These are phyloP conservation scores for Caloboletus firmus DNA, from an alignment of 1,284 basidiomycete genomes.

Conservation along the genomic window DNA sequence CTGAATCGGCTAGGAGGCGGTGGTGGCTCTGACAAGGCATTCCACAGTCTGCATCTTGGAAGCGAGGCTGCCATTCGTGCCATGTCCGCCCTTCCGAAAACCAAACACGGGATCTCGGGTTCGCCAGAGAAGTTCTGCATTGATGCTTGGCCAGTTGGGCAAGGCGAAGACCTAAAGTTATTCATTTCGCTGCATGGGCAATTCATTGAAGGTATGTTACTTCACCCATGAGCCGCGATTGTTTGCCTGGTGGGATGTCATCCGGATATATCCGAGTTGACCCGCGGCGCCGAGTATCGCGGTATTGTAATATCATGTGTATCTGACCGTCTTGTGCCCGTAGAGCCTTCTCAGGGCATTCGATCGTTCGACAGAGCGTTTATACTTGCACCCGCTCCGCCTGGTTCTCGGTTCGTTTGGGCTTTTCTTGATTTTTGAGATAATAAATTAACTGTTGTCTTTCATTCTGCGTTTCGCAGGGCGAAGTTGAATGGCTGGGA, in stretches of 20 bases:
- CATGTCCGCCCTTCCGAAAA: slow-evolving; percentile 68
- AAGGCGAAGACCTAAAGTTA: slow-evolving; percentile 62
- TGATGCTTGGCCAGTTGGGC: slow-evolving; percentile 80
- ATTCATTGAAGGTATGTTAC: slow-evolving; percentile 77
- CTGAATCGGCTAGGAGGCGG: slow-evolving; percentile 60
- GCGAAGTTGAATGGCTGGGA: slow-evolving; percentile 87
- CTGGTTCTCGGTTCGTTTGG: slow-evolving; percentile 74
- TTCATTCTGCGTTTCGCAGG: slow-evolving; percentile 39
- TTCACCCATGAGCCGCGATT: slow-evolving; percentile 10
- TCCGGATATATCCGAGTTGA: slow-evolving; percentile 20
- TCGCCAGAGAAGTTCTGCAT: slow-evolving; percentile 82
- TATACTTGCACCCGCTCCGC: slow-evolving; percentile 77
- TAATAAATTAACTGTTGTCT: neutral
- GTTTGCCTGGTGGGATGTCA: slow-evolving; percentile 1
- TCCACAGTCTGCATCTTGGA: slow-evolving; percentile 74
- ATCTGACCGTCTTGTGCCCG: slow-evolving; percentile 13
- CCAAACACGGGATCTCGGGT: slow-evolving; percentile 76
- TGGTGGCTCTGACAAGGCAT: slow-evolving; percentile 56
- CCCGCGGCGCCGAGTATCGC: slow-evolving; percentile 1
- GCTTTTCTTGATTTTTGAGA: neutral
- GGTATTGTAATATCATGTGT: slow-evolving; percentile 17
- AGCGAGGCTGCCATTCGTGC: slow-evolving; percentile 65
- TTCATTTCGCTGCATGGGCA: slow-evolving; percentile 90
- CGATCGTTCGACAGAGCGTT: slow-evolving; percentile 95
- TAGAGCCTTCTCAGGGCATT: slow-evolving; percentile 63